Base-by-base conservation (phyloP, 108 stramenopile species). In the Cyclostephanos tholiformis region DNA sequence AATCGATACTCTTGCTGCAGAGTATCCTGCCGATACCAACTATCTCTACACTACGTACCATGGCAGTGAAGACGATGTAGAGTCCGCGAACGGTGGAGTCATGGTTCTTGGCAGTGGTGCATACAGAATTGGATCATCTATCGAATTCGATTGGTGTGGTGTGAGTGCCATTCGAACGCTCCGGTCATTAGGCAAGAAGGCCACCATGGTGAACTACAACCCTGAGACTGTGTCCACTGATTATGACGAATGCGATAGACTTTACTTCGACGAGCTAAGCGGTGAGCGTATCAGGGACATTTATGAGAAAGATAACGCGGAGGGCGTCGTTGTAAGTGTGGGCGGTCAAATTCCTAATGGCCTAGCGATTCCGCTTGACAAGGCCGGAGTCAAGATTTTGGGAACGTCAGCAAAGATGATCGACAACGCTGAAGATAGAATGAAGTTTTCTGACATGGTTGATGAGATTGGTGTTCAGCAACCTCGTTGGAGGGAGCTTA, bases 61-160 rank as follows among this genome's bases (percentile, higher is more conserved):
- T 75, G 98, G 97, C 13, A 53, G 48, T 17, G 96, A 97, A 72
- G 86, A 96, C 70, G 98, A 99, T 86, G 95, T 95, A 46, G 87
- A 77, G 25, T 69, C 84, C 35, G 87, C 83, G n/a, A 80, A 88
- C 58, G 93, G 94, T 26, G 97, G 97, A 52, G 87, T 93, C 23
- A 91, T 97, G 71, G 97, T 98, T 39, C 92, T 99, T 61, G 99
- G 99, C 82, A 95, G 91, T 76, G 99, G 99, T 53, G 92, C 96
- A 30, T 99, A 99, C 87, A 77, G 99, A 60, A 99, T 99, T 70
- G 99, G 99, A 20, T 96, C 95, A 66, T 94, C 92, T 20, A 97
- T 99, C 60, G 99, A 99, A 82, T 99, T 99, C 68, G 98, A 99
- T 73, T 99, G 98, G 98, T 99, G 98, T 83, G 97, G 91, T 67